Conservation (phyloP, 768 basidiomycete genomes). For the Pilatotrama ljubarskyi region DNA sequence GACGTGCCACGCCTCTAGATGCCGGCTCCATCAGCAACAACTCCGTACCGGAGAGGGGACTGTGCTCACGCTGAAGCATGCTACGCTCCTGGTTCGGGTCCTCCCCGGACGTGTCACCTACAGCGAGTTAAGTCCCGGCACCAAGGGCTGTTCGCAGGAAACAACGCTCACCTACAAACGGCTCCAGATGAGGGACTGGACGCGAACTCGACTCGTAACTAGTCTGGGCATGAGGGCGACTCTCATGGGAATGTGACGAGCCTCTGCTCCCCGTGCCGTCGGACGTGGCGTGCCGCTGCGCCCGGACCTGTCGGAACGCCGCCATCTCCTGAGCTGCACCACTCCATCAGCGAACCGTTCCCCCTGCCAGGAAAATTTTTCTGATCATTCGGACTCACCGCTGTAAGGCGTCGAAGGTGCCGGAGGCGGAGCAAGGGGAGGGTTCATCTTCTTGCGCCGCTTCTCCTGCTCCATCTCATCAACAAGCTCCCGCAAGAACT, state of each 20-base stretch:
- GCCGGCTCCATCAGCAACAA: neutral
- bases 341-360: neutral
- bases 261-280: slow-evolving; percentile 25
- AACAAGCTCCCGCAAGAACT: slow-evolving; percentile 71
- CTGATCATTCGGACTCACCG: slow-evolving; percentile 1
- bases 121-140: neutral
- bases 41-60: neutral
- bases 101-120: slow-evolving; percentile 11
- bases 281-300: slow-evolving; percentile 21
- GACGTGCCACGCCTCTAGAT: slow-evolving; percentile 74
- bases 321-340: slow-evolving; percentile 19
- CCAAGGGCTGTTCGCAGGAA: neutral
- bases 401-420: slow-evolving; percentile 17
- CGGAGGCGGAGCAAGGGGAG: slow-evolving; percentile 28
- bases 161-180: slow-evolving; percentile 5
- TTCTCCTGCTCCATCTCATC: slow-evolving; percentile 42
- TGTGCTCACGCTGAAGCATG: slow-evolving; percentile 47
- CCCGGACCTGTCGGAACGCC: slow-evolving; percentile 21
- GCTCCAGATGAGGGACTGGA: slow-evolving; percentile 7
- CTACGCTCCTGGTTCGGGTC: slow-evolving; percentile 36
- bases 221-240: slow-evolving; percentile 12
- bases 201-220: slow-evolving; percentile 11
- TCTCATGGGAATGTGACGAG: slow-evolving; percentile 31
- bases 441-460: slow-evolving; percentile 40
- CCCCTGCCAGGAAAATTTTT: neutral